These are phyloP conservation scores for Gastroboletus turbinatus DNA, from an alignment of 1,284 basidiomycete genomes.

Conservation along the genomic window DNA sequence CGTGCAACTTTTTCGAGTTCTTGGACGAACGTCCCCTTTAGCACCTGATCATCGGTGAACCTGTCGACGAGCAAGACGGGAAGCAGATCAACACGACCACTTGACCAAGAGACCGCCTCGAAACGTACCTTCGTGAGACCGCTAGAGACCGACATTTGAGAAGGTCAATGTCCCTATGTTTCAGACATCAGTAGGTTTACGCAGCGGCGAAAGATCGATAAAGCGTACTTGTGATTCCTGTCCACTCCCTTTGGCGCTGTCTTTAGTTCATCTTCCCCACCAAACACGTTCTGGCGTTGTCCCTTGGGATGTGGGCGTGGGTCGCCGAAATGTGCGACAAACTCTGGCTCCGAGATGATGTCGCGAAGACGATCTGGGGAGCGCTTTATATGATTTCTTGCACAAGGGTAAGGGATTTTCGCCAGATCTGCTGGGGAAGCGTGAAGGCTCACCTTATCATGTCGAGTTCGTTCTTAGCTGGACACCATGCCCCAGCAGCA, in stretches of 20 bases:
- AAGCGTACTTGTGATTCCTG: slow-evolving; percentile 66
- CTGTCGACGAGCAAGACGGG: slow-evolving; percentile 38
- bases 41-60: slow-evolving; percentile 77
- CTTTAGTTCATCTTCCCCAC: slow-evolving; percentile 79
- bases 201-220: not conserved
- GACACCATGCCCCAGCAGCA: slow-evolving; percentile 84
- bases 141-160: slow-evolving; percentile 81
- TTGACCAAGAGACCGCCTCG: not conserved
- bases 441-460: slow-evolving; percentile 57
- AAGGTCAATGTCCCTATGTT: slow-evolving; percentile 76
- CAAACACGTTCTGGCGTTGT: slow-evolving; percentile 72
- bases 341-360: slow-evolving; percentile 62
- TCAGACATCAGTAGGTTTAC: not conserved
- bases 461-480: slow-evolving; percentile 75
- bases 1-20: slow-evolving; percentile 54
- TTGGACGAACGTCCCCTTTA: slow-evolving; percentile 55
- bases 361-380: slow-evolving; percentile 64
- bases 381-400: slow-evolving; percentile 63
- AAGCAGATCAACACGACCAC: not conserved
- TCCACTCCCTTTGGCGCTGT: slow-evolving; percentile 86
- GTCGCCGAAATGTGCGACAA: slow-evolving; percentile 73
- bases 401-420: not conserved
- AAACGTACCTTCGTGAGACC: slow-evolving; percentile 63
- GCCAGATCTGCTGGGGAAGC: not conserved
- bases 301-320: slow-evolving; percentile 63